These are phyloP conservation scores for Cordyceps farinosa DNA, from an alignment of 2,329 filamentous ascomycete genomes.

Conservation along the genomic window DNA sequence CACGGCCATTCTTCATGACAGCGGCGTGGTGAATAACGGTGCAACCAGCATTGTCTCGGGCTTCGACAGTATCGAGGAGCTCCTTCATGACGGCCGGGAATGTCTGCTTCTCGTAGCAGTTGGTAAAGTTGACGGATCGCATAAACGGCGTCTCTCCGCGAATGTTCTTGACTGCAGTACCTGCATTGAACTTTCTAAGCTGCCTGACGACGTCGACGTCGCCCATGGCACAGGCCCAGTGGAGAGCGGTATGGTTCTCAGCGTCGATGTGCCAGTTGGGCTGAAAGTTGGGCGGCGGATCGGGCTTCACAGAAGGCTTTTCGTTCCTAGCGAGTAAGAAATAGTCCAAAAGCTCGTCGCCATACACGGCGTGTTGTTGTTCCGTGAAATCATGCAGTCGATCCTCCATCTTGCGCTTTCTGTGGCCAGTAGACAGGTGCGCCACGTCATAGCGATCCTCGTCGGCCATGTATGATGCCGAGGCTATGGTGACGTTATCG, in stretches of 20 bases:
- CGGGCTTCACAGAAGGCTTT: slow-evolving; percentile 66
- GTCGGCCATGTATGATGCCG: slow-evolving; percentile 80
- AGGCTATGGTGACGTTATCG: slow-evolving; percentile 78
- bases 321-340: slow-evolving; percentile 85
- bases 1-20: slow-evolving; percentile 76
- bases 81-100: slow-evolving; percentile 83
- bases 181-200: slow-evolving; percentile 75
- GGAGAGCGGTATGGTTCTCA: slow-evolving; percentile 85
- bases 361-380: slow-evolving; percentile 84
- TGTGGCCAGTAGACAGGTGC: slow-evolving; percentile 56
- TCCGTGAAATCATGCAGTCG: slow-evolving; percentile 62
- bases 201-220: slow-evolving; percentile 89
- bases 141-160: slow-evolving; percentile 88
- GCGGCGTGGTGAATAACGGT: slow-evolving; percentile 95
- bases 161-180: slow-evolving; percentile 65
- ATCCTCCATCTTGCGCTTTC: slow-evolving; percentile 76
- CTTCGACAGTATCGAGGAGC: slow-evolving; percentile 75
- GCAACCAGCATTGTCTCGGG: slow-evolving; percentile 73
- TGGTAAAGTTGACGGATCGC: slow-evolving; percentile 92
- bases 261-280: slow-evolving; percentile 91
- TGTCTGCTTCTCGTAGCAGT: slow-evolving; percentile 90
- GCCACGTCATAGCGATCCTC: slow-evolving; percentile 72
- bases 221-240: slow-evolving; percentile 98
- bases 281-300: slow-evolving; percentile 81
- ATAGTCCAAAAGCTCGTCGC: slow-evolving; percentile 91